phyloP scores from a whole-genome alignment of 176 grass and related monocot species.

The Oryza rufipogon region DNA sequence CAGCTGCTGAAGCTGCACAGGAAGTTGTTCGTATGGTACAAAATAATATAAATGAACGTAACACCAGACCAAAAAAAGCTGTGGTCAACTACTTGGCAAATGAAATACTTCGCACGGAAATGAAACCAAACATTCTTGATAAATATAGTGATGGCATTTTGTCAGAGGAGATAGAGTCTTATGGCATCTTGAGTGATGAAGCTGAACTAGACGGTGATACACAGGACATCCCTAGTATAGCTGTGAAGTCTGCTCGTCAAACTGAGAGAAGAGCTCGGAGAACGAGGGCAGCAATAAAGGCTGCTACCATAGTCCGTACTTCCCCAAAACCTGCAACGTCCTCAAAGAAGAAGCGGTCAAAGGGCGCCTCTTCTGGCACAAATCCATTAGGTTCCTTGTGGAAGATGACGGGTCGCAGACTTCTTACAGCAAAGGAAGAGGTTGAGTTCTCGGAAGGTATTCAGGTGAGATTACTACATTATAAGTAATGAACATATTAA shows the following conservation, averaged over 20 bases:
- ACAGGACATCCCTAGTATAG: constrained; percentile 33
- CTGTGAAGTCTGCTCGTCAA: constrained; percentile 63
- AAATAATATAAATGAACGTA: constrained; percentile 16
- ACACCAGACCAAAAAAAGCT: constrained; percentile 26
- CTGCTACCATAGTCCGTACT: constrained; percentile 11
- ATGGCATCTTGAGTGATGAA: constrained; percentile 28
- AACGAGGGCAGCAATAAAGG: constrained; percentile 54
- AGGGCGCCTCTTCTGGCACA: constrained; percentile 44
- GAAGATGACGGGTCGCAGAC: constrained; percentile 53
- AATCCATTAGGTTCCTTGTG: constrained; percentile 71
- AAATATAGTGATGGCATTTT: constrained; percentile 33
- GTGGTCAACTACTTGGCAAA: constrained; percentile 38
- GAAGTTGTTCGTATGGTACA: constrained; percentile 46
- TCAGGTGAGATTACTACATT: constrained; percentile 49
- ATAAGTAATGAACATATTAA: constrained; percentile 1
- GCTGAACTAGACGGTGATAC: constrained; percentile 27
- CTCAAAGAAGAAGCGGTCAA: constrained; percentile 50
- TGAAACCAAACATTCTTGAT: constrained; percentile 11
- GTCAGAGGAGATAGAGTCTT: constrained; percentile 23
- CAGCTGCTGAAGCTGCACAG: constrained; percentile 55
- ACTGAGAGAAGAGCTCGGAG: constrained; percentile 60
- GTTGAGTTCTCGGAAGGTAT: constrained; percentile 67
- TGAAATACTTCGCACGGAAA: constrained; percentile 51
- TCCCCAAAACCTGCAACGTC: constrained; percentile 33
- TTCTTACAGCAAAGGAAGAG: constrained; percentile 71